Base-by-base conservation (phyloP, 805 yeast species). In the Candida ulmi region DNA sequence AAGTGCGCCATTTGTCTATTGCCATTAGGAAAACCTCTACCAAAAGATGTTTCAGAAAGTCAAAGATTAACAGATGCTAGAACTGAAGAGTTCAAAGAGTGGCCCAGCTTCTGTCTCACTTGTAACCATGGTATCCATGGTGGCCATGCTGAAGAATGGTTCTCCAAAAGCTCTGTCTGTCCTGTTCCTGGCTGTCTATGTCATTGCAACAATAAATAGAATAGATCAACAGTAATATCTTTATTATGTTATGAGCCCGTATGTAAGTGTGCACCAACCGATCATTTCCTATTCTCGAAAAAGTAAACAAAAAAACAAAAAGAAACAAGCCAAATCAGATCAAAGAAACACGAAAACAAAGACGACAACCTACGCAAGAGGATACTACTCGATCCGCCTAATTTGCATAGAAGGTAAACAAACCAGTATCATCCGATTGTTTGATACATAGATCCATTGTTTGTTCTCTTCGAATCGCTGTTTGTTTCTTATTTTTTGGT, bases 111-210 rank as follows among this genome's bases (percentile, higher is more conserved):
- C 62, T 91, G 99, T 54, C 63, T 91, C 47, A 76, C 81, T 26
- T 91, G 99, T 57, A 87, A 84, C 55, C 99, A 91, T 53, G 95
- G 96, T 1, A 81, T 81, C 76, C 99, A 91, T 63, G 88, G 95
- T 0, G 88, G 84, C 4, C 99, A 91, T 58, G 97, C 97, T 0
- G 88, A 86, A 46, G 95, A 90, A 53, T 91, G 99, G 99, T 91
- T 91, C 58, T 74, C 82, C 19, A 82, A 80, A 57, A 95, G 90
- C 52, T 76, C 75, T 40, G 76, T 85, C 1, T 91, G 99, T 54
- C 97, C 99, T 0, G 95, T 91, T 3, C 96, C 97, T 0, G 95
- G 88, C 32, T 91, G 99, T 54, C 68, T 71, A 30, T 91, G 99
- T 54, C 68, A 76, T 36, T 91, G 98, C 59, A 83, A 83, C 51